These are phyloP conservation scores for Fusarium subtropicale DNA, from an alignment of 2,329 filamentous ascomycete species.

Conservation along the genomic window DNA sequence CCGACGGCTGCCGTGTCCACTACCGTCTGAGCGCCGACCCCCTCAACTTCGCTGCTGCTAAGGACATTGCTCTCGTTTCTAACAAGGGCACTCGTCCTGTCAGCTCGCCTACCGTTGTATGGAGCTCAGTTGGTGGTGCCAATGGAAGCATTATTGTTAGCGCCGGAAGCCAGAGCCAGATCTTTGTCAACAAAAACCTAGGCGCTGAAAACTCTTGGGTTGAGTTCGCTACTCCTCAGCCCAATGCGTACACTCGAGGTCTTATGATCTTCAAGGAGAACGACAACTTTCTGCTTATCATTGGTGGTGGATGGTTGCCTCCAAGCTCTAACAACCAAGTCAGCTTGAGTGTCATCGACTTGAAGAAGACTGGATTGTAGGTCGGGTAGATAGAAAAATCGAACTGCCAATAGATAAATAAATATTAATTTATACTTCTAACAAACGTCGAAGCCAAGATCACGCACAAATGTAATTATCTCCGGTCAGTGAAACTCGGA, in stretches of 20 bases:
- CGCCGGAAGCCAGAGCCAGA: slow-evolving; percentile 52
- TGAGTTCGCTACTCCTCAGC: slow-evolving; percentile 50
- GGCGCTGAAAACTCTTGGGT: slow-evolving; percentile 54
- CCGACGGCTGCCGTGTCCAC: slow-evolving; percentile 56
- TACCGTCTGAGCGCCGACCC: slow-evolving; percentile 58
- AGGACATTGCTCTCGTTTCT: slow-evolving; percentile 50
- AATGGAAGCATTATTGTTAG: slow-evolving; percentile 60
- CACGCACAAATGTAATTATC: not conserved
- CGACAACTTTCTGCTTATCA: slow-evolving; percentile 54
- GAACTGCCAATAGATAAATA: not conserved
- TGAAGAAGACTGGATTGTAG: slow-evolving; percentile 31
- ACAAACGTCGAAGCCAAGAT: not conserved
- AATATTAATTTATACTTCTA: not conserved
- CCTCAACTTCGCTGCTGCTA: slow-evolving; percentile 50
- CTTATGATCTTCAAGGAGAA: slow-evolving; percentile 53
- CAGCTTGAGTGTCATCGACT: slow-evolving; percentile 51
- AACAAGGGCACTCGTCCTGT: slow-evolving; percentile 52
- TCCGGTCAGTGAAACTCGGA: too few species aligned
- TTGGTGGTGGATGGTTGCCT: slow-evolving; percentile 58
- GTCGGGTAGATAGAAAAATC: not conserved
- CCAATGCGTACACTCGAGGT: slow-evolving; percentile 53
- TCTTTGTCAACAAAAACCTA: slow-evolving; percentile 58
- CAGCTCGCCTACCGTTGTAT: slow-evolving; percentile 58
- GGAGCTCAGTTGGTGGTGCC: slow-evolving; percentile 56
- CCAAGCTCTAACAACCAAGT: slow-evolving; percentile 60